Conservation (phyloP, 164 flowering plant genomes). For the Annona squamosa region DNA sequence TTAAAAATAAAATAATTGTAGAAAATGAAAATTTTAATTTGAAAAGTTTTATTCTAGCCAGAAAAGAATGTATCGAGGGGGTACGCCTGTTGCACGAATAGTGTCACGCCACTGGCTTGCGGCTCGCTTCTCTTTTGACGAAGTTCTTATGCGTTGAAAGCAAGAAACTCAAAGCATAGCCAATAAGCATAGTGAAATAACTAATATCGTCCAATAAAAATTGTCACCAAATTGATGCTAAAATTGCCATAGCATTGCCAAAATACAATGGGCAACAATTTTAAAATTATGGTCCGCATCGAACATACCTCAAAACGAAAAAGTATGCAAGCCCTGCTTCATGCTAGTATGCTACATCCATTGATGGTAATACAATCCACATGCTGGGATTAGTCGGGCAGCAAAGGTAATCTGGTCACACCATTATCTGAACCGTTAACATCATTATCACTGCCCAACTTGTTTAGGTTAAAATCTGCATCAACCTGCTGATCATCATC, state of each 20-base stretch:
- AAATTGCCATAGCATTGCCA: background rate
- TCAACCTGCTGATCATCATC: slow-evolving; percentile 12
- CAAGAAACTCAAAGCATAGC: background rate
- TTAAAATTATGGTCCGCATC: background rate
- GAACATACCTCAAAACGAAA: background rate
- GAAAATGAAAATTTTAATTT: too few relatives aligned
- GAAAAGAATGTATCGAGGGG: background rate
- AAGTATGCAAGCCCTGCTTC: background rate
- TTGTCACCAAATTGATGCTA: background rate
- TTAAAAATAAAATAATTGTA: too few relatives aligned
- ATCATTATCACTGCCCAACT: slow-evolving; percentile 17
- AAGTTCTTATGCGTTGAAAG: background rate
- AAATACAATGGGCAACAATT: background rate
- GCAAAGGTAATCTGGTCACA: slow-evolving; percentile 63
- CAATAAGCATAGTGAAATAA: background rate
- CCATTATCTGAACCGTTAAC: slow-evolving; percentile 37
- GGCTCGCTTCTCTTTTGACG: background rate
- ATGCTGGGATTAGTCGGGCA: slow-evolving; percentile 41
- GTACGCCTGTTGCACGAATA: background rate
- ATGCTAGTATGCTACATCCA: background rate
- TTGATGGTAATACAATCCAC: background rate
- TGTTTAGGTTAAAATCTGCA: slow-evolving; percentile 18
- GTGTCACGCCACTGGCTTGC: background rate
- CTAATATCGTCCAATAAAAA: background rate
- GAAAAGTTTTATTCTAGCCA: background rate